Conservation (phyloP, 108 stramenopile species). For the Aurantiochytrium sp. region DNA sequence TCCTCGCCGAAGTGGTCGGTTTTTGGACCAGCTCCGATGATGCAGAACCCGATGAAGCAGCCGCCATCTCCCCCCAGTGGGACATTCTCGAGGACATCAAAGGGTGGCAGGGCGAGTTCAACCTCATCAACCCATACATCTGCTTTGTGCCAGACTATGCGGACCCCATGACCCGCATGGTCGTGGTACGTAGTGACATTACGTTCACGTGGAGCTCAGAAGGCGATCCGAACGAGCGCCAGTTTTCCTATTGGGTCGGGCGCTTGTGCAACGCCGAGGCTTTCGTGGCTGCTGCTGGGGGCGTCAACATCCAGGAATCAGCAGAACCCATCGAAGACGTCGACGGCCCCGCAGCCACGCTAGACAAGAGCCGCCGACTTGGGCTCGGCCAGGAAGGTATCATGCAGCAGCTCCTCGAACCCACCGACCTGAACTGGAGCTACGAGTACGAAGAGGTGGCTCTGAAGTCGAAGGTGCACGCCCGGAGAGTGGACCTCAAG, state of each 20-base stretch:
- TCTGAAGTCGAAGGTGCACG: neutral
- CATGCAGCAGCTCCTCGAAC: neutral
- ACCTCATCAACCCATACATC: neutral
- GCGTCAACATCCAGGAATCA: too few relatives aligned
- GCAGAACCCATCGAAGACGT: too few relatives aligned
- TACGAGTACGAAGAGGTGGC: neutral
- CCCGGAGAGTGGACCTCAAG: constrained; percentile 1
- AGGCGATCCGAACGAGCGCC: neutral
- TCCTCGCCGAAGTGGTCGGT: neutral
- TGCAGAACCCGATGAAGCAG: neutral
- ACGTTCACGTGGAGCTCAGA: neutral
- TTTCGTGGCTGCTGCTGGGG: neutral
- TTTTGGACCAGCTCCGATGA: neutral
- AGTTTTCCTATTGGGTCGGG: neutral
- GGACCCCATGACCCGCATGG: neutral
- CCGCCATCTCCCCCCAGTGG: too few relatives aligned
- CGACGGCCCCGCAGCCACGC: too few relatives aligned
- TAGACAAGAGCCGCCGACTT: too few relatives aligned
- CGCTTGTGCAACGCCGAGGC: neutral
- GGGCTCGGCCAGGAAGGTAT: neutral
- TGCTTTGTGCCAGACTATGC: neutral
- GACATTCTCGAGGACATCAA: too few relatives aligned
- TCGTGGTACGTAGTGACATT: neutral
- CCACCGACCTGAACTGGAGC: neutral
- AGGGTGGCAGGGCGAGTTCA: constrained; percentile 7